Evolutionary conservation across 441 rosid species (phyloP).

Genomic region (Theobroma grandiflorum): DNA sequence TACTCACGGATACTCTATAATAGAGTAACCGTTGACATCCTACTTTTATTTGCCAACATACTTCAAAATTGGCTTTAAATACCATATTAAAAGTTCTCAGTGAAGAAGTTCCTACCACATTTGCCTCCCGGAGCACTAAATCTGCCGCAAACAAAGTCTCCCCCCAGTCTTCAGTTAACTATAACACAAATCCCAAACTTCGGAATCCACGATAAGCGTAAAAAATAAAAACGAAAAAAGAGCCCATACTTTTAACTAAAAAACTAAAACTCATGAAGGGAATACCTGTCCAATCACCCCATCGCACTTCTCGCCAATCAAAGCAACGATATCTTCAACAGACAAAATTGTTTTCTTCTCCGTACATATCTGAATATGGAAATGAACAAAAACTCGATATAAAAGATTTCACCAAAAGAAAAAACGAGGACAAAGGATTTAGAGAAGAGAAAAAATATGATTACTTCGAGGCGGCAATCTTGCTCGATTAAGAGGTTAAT

Average conservation of each 20-base stretch:
- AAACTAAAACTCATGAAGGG: not conserved
- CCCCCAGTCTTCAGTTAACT: slow-evolving; percentile 98
- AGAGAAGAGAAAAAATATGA: not conserved
- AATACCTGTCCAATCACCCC: slow-evolving; percentile 97
- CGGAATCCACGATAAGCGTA: not conserved
- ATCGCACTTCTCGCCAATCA: slow-evolving; percentile 89
- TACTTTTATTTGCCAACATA: slow-evolving; percentile 5
- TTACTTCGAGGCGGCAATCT: slow-evolving; percentile 88
- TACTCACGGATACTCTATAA: too few species aligned
- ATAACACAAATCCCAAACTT: slow-evolving; percentile 28
- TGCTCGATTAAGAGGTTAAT: slow-evolving; percentile 86
- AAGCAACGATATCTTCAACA: slow-evolving; percentile 83
- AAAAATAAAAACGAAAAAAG: not conserved
- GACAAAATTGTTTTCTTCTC: slow-evolving; percentile 93
- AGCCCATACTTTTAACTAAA: not conserved
- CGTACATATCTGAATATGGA: slow-evolving; percentile 71
- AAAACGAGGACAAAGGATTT: not conserved
- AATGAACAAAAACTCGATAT: not conserved
- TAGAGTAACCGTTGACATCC: too few species aligned
- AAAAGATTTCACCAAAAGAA: not conserved
- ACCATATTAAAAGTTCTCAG: slow-evolving; percentile 6
- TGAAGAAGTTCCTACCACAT: slow-evolving; percentile 58
- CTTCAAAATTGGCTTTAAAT: not conserved
- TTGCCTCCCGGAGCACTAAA: slow-evolving; percentile 88
- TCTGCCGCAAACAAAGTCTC: slow-evolving; percentile 93